phyloP scores from a whole-genome alignment of 192 early-diverging fungal genomes.

The Backusella macrospora region DNA sequence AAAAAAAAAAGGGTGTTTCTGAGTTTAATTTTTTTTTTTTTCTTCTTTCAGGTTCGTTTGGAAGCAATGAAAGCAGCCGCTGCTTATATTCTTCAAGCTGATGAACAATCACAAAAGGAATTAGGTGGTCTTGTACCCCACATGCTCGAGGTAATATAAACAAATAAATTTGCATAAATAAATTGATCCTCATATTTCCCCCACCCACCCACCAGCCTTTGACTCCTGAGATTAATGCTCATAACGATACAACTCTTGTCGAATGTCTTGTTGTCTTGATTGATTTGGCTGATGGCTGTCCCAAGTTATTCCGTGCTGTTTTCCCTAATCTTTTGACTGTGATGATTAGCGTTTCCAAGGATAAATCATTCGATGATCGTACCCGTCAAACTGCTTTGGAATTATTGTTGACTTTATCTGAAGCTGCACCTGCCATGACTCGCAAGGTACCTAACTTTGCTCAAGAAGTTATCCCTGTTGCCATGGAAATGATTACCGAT shows the following conservation, averaged over 20 bases:
- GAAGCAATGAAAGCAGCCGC: constrained; percentile 77
- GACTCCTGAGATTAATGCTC: constrained; percentile 65
- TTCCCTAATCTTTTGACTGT: constrained; percentile 76
- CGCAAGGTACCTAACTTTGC: constrained; percentile 88
- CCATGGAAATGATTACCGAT: constrained; percentile 94
- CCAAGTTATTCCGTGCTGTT: constrained; percentile 83
- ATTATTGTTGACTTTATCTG: constrained; percentile 88
- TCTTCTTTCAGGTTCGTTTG: constrained; percentile 62
- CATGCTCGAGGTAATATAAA: constrained; percentile 70
- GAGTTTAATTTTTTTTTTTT: background rate
- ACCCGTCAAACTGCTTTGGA: constrained; percentile 92
- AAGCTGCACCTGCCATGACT: constrained; percentile 86
- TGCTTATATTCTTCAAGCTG: constrained; percentile 75
- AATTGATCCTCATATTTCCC: constrained; percentile 17
- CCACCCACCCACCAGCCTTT: no score
- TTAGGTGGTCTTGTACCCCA: constrained; percentile 75
- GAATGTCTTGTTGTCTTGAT: constrained; percentile 78
- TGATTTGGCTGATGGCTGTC: constrained; percentile 84
- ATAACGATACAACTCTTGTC: constrained; percentile 73
- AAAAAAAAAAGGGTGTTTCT: background rate
- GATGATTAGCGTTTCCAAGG: constrained; percentile 76
- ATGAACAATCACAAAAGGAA: constrained; percentile 53
- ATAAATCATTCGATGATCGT: constrained; percentile 76
- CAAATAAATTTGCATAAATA: background rate
- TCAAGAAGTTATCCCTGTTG: constrained; percentile 78